Percentiles rank a stretch among this genome's conserved stretches.
Conservation (phyloP, 2,329 filamentous ascomycete species). For the Fusarium dimerum region DNA sequence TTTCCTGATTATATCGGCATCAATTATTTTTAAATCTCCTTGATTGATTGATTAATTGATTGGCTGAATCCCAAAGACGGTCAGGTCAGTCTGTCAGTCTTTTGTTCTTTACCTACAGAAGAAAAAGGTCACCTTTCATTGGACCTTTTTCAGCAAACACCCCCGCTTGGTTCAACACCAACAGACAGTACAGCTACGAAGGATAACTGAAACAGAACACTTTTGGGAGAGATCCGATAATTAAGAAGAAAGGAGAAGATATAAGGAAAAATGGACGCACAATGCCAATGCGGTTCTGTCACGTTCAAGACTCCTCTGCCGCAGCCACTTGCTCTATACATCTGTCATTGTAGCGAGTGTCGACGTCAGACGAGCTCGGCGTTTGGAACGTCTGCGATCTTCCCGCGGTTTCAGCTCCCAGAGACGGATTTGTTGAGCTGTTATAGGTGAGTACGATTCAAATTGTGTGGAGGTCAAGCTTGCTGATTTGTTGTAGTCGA, state of each 20-base stretch:
- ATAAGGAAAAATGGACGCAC: slow-evolving; percentile 50
- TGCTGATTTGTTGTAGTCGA: slow-evolving; percentile 42
- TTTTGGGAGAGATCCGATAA: neutral
- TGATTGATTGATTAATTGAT: too few species aligned
- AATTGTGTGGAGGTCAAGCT: neutral
- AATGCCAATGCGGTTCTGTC: slow-evolving; percentile 66
- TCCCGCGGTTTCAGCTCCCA: slow-evolving; percentile 64
- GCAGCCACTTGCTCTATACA: slow-evolving; percentile 64
- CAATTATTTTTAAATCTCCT: too few species aligned
- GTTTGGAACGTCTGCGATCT: slow-evolving; percentile 70
- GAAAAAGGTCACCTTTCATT: too few species aligned
- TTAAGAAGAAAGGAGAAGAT: neutral
- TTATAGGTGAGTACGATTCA: slow-evolving; percentile 43
- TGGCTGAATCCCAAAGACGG: too few species aligned
- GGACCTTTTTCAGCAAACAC: too few species aligned
- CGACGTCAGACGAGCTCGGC: slow-evolving; percentile 65
- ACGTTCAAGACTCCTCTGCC: slow-evolving; percentile 61
- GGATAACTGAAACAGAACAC: neutral
- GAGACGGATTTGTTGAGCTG: slow-evolving; percentile 49
- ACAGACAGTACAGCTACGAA: too few species aligned
- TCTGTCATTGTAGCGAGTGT: slow-evolving; percentile 71
- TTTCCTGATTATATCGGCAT: too few species aligned
- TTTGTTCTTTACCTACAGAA: too few species aligned
- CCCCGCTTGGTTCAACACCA: too few species aligned
- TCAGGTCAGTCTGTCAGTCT: too few species aligned